Evolutionary conservation across 2,329 filamentous ascomycete genomes (phyloP).

Genomic region (Harringtonia lauricola): DNA sequence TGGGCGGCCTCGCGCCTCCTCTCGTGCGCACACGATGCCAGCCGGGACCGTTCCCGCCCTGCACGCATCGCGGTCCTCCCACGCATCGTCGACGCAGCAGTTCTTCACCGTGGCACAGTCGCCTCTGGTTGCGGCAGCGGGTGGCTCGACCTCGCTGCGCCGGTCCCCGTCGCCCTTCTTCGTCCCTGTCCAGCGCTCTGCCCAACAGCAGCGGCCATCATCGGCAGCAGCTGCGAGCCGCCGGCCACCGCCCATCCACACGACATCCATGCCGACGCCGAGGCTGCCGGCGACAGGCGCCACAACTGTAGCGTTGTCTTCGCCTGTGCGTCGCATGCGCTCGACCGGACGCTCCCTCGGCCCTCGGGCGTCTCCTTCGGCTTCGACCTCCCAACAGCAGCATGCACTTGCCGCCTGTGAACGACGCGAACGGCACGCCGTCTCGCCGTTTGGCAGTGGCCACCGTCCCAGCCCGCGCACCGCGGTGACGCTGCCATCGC

Average conservation of each 20-base stretch:
- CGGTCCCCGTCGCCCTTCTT: conserved; percentile 11
- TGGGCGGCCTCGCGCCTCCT: neutral
- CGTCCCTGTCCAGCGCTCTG: neutral
- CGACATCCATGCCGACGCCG: conserved; percentile 35
- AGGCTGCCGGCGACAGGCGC: conserved; percentile 8
- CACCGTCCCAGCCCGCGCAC: conserved; percentile 19
- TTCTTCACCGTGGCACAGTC: conserved; percentile 25
- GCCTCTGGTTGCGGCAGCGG: conserved; percentile 18
- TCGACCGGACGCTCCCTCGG: no score
- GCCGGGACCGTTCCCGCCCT: neutral
- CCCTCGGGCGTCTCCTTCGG: neutral
- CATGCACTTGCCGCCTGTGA: conserved; percentile 8
- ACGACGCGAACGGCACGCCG: conserved; percentile 24
- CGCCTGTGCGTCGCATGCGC: conserved; percentile 16
- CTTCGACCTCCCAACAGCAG: neutral
- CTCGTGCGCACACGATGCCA: conserved; percentile 11
- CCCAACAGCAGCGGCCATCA: neutral
- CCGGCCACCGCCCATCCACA: conserved; percentile 38
- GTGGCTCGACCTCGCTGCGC: neutral
- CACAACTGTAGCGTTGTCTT: conserved; percentile 22
- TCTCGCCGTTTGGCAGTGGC: conserved; percentile 22
- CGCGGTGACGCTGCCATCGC: conserved; percentile 13
- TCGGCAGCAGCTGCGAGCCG: conserved; percentile 17
- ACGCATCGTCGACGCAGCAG: conserved; percentile 24
- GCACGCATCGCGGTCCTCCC: conserved; percentile 4